Evolutionary conservation across 371 early-diverging fungal genomes (phyloP).

Genomic region (Haplosporangium sp.): DNA sequence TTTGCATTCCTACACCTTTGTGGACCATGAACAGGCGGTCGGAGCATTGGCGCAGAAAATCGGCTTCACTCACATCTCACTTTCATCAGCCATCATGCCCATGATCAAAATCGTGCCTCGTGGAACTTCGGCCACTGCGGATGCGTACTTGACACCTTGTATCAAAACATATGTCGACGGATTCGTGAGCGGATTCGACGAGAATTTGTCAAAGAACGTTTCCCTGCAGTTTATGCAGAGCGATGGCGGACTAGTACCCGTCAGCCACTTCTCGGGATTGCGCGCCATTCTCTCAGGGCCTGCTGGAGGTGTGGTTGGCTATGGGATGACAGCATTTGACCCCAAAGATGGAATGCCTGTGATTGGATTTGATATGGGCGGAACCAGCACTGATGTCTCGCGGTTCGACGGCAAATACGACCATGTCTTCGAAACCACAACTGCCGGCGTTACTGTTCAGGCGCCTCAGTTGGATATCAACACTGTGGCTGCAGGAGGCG

Average conservation of each 20-base stretch:
- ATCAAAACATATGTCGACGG: constrained; percentile 86
- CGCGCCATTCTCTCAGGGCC: constrained; percentile 95
- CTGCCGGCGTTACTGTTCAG: constrained; percentile 94
- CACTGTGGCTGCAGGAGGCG: constrained; percentile 97
- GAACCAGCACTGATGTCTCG: constrained; percentile 96
- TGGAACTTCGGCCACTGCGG: constrained; percentile 90
- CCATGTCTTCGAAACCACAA: constrained; percentile 95
- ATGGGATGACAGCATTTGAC: constrained; percentile 84
- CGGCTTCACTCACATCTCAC: constrained; percentile 88
- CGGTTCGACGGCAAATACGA: constrained; percentile 91
- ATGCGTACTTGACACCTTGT: constrained; percentile 94
- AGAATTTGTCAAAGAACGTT: constrained; percentile 68
- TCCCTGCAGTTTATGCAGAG: constrained; percentile 96
- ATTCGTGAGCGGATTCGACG: constrained; percentile 90
- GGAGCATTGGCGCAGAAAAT: constrained; percentile 77
- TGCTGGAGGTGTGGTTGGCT: constrained; percentile 96
- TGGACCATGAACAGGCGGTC: constrained; percentile 84
- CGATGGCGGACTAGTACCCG: constrained; percentile 94
- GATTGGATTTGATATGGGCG: constrained; percentile 98
- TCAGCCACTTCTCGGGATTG: constrained; percentile 86
- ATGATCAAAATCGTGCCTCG: constrained; percentile 96
- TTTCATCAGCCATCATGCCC: constrained; percentile 88
- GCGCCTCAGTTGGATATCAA: constrained; percentile 96
- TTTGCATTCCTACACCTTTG: constrained; percentile 92
- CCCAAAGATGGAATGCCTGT: constrained; percentile 69